These are phyloP conservation scores for Lachnellula subtilissima DNA, from an alignment of 2,329 filamentous ascomycete genomes.

Conservation along the genomic window DNA sequence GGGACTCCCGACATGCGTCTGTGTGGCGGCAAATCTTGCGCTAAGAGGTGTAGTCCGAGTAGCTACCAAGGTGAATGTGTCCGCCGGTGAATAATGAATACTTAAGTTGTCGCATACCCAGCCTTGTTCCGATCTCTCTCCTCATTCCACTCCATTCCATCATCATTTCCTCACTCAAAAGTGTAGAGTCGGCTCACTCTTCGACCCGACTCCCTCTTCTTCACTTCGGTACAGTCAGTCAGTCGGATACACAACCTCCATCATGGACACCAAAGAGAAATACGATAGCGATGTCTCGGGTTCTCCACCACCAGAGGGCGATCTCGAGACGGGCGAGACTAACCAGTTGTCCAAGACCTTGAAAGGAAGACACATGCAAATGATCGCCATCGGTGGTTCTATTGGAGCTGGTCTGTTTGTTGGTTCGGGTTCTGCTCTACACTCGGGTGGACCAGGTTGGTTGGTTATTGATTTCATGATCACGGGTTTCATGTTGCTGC, in stretches of 20 bases:
- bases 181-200: slow-evolving; percentile 11
- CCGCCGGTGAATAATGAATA: slow-evolving; percentile 2
- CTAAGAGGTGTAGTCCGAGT: not conserved
- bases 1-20: not conserved
- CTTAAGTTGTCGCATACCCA: slow-evolving; percentile 10
- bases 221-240: slow-evolving; percentile 1
- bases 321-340: slow-evolving; percentile 21
- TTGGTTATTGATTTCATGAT: slow-evolving; percentile 72
- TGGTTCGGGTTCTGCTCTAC: slow-evolving; percentile 40
- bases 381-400: slow-evolving; percentile 48
- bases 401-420: slow-evolving; percentile 49
- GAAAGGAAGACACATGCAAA: slow-evolving; percentile 46
- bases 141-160: slow-evolving; percentile 1
- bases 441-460: slow-evolving; percentile 60
- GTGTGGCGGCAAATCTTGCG: slow-evolving; percentile 1
- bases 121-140: not conserved
- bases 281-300: slow-evolving; percentile 6
- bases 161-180: slow-evolving; percentile 11
- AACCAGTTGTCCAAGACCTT: slow-evolving; percentile 36
- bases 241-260: not conserved
- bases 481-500: slow-evolving; percentile 66
- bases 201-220: not conserved
- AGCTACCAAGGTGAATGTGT: slow-evolving; percentile 10
- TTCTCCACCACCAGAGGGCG: slow-evolving; percentile 4
- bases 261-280: slow-evolving; percentile 15